Percentiles rank a stretch among this genome's conserved stretches.
phyloP scores from a whole-genome alignment of 2,329 filamentous ascomycete species.

The Xylogone sp. region DNA sequence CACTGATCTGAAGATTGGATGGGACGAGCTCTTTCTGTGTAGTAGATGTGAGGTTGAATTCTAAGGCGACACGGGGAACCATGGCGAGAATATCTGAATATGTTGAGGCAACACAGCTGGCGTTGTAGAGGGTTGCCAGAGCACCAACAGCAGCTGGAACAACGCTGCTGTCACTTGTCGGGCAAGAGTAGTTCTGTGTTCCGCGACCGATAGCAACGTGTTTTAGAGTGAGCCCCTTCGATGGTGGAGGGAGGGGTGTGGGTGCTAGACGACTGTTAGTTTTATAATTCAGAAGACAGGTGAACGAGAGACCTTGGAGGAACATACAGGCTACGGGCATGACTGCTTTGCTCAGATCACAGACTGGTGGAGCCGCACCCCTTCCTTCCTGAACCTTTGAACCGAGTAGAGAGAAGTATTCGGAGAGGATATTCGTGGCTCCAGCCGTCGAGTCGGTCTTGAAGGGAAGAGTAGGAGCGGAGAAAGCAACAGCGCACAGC shows the following conservation, averaged over 20 bases:
- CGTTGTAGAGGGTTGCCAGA: conserved; percentile 82
- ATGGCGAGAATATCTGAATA: conserved; percentile 62
- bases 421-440: conserved; percentile 39
- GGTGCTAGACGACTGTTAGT: conserved; percentile 38
- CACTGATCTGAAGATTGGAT: conserved; percentile 60
- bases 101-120: conserved; percentile 70
- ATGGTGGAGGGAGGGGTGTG: conserved; percentile 56
- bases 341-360: conserved; percentile 49
- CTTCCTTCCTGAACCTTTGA: conserved; percentile 48
- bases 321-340: conserved; percentile 47
- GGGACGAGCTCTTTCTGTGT: conserved; percentile 42
- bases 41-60: conserved; percentile 52
- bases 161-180: conserved; percentile 52
- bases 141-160: conserved; percentile 68
- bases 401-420: conserved; percentile 59
- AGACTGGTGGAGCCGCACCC: conserved; percentile 40
- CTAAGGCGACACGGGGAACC: conserved; percentile 65
- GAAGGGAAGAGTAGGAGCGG: conserved; percentile 23
- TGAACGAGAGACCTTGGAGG: conserved; percentile 18
- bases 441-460: conserved; percentile 13
- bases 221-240: conserved; percentile 58
- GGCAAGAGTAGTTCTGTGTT: conserved; percentile 92
- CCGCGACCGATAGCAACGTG: conserved; percentile 86
- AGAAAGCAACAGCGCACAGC: conserved; percentile 41
- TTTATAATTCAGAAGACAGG: not conserved